Percentiles rank a stretch among this genome's conserved stretches.
phyloP scores from a whole-genome alignment of 768 basidiomycete genomes.

The Galerina sulciceps region DNA sequence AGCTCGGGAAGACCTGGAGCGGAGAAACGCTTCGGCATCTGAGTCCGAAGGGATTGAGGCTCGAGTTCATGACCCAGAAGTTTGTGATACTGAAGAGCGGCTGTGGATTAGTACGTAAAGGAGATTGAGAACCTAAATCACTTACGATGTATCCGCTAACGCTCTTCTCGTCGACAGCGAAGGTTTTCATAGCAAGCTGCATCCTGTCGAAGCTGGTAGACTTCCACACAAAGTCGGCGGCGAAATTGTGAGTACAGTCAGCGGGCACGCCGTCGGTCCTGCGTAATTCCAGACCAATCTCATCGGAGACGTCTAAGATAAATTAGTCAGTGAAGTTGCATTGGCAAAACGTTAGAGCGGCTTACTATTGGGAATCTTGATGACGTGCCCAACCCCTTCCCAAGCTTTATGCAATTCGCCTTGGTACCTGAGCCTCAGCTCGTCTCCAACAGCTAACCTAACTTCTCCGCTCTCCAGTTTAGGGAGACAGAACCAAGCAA shows the following conservation, averaged over 20 bases:
- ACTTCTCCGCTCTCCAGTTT: conserved; percentile 99
- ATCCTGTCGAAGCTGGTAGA: conserved; percentile 99
- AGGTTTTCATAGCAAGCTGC: conserved; percentile 99
- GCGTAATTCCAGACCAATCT: conserved; percentile 92
- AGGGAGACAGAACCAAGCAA: conserved; percentile 97
- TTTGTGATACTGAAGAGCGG: conserved; percentile 83
- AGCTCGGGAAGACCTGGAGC: conserved; percentile 97
- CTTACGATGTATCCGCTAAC: conserved; percentile 97
- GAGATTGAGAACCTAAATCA: conserved; percentile 10
- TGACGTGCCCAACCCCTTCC: conserved; percentile 98
- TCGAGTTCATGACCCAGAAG: conserved; percentile 97
- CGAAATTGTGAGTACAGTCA: conserved; percentile 93
- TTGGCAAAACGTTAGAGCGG: conserved; percentile 11
- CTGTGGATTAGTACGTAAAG: conserved; percentile 2
- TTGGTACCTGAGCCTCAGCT: conserved; percentile 85
- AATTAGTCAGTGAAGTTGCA: conserved; percentile 1
- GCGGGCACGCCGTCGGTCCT: conserved; percentile 91
- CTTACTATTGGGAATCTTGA: conserved; percentile 99
- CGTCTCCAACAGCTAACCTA: conserved; percentile 94
- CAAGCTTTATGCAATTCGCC: conserved; percentile 91
- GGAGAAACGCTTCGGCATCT: conserved; percentile 97
- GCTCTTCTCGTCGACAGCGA: conserved; percentile 98
- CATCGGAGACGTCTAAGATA: conserved; percentile 88
- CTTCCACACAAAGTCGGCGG: conserved; percentile 99
- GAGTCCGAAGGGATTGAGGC: conserved; percentile 86